Evolutionary conservation across 106 monocot species (phyloP), one percentile per base, ranked within the genome.

Genomic region (Triglochin maritima): DNA sequence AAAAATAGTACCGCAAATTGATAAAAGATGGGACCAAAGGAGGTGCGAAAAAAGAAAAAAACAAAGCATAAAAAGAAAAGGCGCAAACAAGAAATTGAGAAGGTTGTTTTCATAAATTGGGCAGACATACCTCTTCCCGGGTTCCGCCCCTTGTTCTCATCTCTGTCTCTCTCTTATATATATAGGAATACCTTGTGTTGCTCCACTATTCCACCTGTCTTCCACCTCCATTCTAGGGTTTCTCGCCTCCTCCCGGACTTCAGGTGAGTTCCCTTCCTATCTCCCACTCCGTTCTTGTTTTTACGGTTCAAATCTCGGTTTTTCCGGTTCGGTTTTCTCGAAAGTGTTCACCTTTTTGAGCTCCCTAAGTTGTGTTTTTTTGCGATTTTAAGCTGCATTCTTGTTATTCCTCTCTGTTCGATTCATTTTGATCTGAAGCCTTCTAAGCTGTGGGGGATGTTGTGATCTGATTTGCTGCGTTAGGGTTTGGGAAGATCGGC

Each of bases 81-180:
- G 1, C 29, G 29, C 29, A 29, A 29, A 29, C 29, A 0, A 29
- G 29, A 29, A 29, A 29, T 29, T 29, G 29, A 29, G 29, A 29
- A 29, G 29, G 29, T 29, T 29, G 29, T 29, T 29, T 29, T 29
- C 29, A 29, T 1, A 29, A 29, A 29, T 29, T 29, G 29, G 29
- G 29, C 29, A 29, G 0, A 29, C 29, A 29, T 29, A 17, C 9
- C 44, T 44, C 6, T 42, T 42, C 41, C 44, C 41, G 60, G 60
- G 60, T 61, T 61, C 9, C 60, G 60, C 60, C 60, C 60, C 60
- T 42, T 61, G 60, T 61, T 61, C 41, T 61, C 2, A 29, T 9
- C 29, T 6, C 8, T 60, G 0, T 59, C 16, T 41, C 14, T 12
- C 58, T 58, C 58, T 2, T 10, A 61, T 61, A 61, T 61, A 61